These are phyloP conservation scores for Rhizopogon vesiculosus DNA, from an alignment of 768 basidiomycete genomes.

Conservation along the genomic window DNA sequence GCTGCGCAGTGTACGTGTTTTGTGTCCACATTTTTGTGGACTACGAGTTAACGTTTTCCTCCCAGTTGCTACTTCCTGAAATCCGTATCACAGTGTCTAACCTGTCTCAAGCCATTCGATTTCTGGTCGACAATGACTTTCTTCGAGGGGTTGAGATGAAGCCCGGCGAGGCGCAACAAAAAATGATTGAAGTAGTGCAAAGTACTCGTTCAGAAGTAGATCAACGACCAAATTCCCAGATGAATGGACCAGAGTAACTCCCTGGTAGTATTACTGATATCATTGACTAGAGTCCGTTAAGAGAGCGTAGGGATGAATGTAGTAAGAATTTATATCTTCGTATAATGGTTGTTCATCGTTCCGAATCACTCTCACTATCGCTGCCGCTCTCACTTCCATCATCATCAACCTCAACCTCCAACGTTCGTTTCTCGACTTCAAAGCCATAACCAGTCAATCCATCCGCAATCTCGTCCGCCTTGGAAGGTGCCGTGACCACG, in stretches of 20 bases:
- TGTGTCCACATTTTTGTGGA: neutral
- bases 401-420: constrained; percentile 63
- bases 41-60: neutral
- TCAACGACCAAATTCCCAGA: neutral
- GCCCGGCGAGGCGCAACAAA: constrained; percentile 69
- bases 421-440: constrained; percentile 64
- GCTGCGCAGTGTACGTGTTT: constrained; percentile 64
- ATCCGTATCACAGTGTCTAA: constrained; percentile 87
- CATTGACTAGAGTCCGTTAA: neutral
- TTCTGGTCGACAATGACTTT: constrained; percentile 88
- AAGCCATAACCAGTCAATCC: constrained; percentile 70
- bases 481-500: constrained; percentile 79
- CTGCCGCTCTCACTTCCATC: constrained; percentile 33
- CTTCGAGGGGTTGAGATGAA: constrained; percentile 72
- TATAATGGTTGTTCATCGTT: neutral
- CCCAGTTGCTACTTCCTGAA: constrained; percentile 76
- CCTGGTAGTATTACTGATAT: neutral
- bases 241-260: neutral
- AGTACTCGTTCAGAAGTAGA: constrained; percentile 10
- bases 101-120: constrained; percentile 87
- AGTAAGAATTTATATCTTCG: neutral
- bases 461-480: constrained; percentile 64
- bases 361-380: constrained; percentile 12
- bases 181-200: constrained; percentile 57
- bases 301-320: neutral